Evolutionary conservation across 139 green algal genomes (phyloP), one percentile per base, ranked within the genome.

Genomic region (Astrephomene gubernaculifera): DNA sequence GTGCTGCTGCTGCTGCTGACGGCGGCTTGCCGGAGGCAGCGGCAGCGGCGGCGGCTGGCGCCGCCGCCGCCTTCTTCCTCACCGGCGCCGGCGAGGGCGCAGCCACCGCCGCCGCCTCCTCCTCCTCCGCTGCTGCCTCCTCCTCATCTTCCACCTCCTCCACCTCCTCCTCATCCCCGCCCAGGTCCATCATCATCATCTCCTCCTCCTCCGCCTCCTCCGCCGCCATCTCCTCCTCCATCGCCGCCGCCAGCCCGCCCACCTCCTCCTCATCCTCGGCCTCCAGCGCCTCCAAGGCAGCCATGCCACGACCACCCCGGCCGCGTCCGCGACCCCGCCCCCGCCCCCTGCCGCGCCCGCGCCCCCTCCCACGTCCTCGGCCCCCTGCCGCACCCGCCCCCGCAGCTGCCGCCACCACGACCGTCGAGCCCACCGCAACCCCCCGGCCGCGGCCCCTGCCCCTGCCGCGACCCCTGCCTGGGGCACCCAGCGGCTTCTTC

Each of bases 141-240:
- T 49, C 5, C 5, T 27, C 60, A 9, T 49, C 41, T 12, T 54
- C 43, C 24, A 31, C 78, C 61, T 54, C 43, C 24, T 38, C 78
- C 61, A 25, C 57, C 10, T 74, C 78, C 22, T 73, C 78, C 31
- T 84, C 78, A 17, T 71, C 63, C 3, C 53, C 61, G n/a, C 33
- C 35, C 61, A 73, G 27, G 35, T 64, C 43, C 9, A 60, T 57
- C 24, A 49, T 57, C 24, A 49, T 63, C 63, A 49, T 63, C 57
- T 84, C 78, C 41, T 84, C 78, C 43, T 72, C 75, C 57, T 61
- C 69, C 41, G 17, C 61, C 4, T 45, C 78, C 41, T 82, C 78
- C 14, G 61, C n/a, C 19, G 38, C 57, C 60, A 64, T 6, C 60
- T 71, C 76, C 60, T 69, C 39, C 76, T 83, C 76, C 76, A 60